Evolutionary conservation across 495 filamentous ascomycete genomes (phyloP), one percentile per base, ranked within the genome.

Genomic region (Penicillium maclennaniae): DNA sequence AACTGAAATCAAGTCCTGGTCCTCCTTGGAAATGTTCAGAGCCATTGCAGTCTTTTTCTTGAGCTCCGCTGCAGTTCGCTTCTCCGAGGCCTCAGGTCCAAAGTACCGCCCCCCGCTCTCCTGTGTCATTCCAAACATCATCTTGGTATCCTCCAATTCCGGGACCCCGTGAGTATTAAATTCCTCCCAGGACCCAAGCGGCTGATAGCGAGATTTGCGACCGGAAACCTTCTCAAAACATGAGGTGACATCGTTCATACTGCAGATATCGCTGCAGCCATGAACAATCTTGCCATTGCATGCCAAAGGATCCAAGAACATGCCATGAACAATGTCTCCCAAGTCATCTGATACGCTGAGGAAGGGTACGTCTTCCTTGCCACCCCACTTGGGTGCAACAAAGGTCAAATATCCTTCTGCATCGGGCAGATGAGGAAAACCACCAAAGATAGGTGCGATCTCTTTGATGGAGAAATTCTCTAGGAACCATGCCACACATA

Each of bases 251-350:
- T n/a, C n/a, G n/a, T n/a, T n/a, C n/a, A n/a, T n/a, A n/a, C n/a
- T n/a, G n/a, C n/a, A n/a, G n/a, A n/a, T n/a, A n/a, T 28, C 5
- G 36, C 36, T 38, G 6, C 4, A 4, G 10, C 36, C 36, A 16
- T 45, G 46, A 20, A 55, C 38, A 43, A 49, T 34, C 15, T 44
- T 25, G 4, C 42, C 31, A 15, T 49, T 55, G 38, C 38, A 55
- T 7, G n/a, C 3, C 8, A 21, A 39, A 5, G 63, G 67, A 8
- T 70, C 61, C 2, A 70, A 47, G 23, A 70, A 66, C 9, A 69
- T 45, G 10, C 67, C 69, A 27, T 70, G 69, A 2, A 72, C 56
- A 34, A 69, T 58, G 45, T 72, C 69, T 3, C 67, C 69, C 43
- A 55, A 70, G 34, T 70, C 69, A 37, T 69, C 62, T 0, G 43